Percentiles rank a stretch among this genome's conserved stretches.
phyloP scores from a whole-genome alignment of 345 rosid species.

The Pistacia atlantica region DNA sequence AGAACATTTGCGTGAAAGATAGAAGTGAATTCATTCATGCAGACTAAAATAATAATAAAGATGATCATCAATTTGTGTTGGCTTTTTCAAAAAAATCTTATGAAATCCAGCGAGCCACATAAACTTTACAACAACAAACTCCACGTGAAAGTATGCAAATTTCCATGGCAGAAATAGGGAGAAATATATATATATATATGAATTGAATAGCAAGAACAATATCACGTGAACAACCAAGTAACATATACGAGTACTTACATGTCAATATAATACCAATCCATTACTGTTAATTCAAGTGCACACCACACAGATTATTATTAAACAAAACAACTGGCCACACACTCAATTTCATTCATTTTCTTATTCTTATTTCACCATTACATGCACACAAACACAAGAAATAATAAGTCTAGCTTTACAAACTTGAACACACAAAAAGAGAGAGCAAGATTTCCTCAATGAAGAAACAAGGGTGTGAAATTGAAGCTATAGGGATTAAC shows the following conservation, averaged over 20 bases:
- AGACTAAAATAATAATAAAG: no score
- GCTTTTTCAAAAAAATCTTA: neutral
- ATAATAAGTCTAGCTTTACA: constrained; percentile 8
- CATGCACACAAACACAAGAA: constrained; percentile 12
- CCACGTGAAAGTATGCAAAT: constrained; percentile 6
- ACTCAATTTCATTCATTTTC: neutral
- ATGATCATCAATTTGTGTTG: no score
- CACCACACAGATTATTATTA: neutral
- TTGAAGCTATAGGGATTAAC: constrained; percentile 72
- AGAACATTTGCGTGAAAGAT: no score
- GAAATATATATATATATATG: no score
- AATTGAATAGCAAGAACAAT: neutral
- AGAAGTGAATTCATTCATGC: no score
- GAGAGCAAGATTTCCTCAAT: constrained; percentile 43
- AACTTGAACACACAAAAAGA: constrained; percentile 12
- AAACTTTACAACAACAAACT: neutral
- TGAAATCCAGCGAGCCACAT: neutral
- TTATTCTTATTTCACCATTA: neutral
- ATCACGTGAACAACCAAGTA: constrained; percentile 13
- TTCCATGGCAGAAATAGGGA: neutral
- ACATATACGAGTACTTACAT: neutral
- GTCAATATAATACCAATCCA: neutral
- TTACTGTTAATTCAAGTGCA: neutral
- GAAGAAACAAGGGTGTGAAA: constrained; percentile 87
- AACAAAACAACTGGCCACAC: neutral